Evolutionary conservation across 1,139 yeast species (phyloP).

Genomic region (Eremothecium cymbalariae): DNA sequence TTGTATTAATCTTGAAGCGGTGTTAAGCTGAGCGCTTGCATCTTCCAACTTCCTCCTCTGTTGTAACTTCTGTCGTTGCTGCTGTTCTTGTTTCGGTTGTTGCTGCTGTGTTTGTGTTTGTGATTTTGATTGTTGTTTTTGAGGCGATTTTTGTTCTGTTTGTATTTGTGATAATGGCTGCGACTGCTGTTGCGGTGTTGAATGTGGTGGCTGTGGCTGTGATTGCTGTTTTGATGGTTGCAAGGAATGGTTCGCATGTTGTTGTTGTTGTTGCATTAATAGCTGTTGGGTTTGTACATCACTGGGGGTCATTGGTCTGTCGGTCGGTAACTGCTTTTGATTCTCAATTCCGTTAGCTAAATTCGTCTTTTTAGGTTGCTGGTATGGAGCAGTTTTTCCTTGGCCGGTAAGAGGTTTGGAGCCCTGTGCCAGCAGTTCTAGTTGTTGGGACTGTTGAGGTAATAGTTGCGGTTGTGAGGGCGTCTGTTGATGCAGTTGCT

Average conservation of each 20-base stretch:
- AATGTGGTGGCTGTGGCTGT: slow-evolving; percentile 11
- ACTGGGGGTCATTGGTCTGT: slow-evolving; percentile 7
- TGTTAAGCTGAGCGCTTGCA: slow-evolving; percentile 28
- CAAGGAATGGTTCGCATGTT: slow-evolving; percentile 10
- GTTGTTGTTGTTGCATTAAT: slow-evolving; percentile 6
- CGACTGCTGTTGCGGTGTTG: slow-evolving; percentile 33
- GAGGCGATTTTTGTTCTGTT: slow-evolving; percentile 17
- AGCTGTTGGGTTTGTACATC: slow-evolving; percentile 7
- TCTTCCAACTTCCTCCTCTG: slow-evolving; percentile 26
- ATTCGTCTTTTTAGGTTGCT: slow-evolving; percentile 1
- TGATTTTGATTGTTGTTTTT: slow-evolving; percentile 28
- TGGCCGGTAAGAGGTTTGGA: slow-evolving; percentile 31
- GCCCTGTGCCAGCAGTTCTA: slow-evolving; percentile 28
- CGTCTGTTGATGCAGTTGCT: slow-evolving; percentile 23
- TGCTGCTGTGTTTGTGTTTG: slow-evolving; percentile 34
- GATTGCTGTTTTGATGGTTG: slow-evolving; percentile 11
- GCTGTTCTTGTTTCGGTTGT: slow-evolving; percentile 34
- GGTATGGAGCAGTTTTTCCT: slow-evolving; percentile 4
- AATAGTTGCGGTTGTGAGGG: slow-evolving; percentile 15
- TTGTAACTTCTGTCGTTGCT: slow-evolving; percentile 17
- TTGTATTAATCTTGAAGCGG: slow-evolving; percentile 26
- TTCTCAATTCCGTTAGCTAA: not conserved
- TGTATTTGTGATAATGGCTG: slow-evolving; percentile 34
- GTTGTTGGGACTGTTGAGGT: slow-evolving; percentile 37
- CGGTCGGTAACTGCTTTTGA: slow-evolving; percentile 1